Evolutionary conservation across 148 eudicot genomes (phyloP).

Genomic region (Diospyros kaki): DNA sequence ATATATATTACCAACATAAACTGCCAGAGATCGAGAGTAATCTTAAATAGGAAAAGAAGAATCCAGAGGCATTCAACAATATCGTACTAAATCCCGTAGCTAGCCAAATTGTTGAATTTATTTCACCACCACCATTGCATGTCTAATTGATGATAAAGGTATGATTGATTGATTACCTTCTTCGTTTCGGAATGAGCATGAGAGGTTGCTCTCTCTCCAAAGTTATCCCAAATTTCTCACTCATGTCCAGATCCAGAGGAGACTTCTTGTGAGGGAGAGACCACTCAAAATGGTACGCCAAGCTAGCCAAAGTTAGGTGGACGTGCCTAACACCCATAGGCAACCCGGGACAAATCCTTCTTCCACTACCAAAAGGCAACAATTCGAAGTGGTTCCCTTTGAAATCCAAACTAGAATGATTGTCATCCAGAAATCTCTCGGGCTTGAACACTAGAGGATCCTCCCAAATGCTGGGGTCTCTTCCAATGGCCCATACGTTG

Average conservation of each 20-base stretch:
- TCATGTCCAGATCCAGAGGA: constrained; percentile 13
- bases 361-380: constrained; percentile 28
- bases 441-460: constrained; percentile 28
- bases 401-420: constrained; percentile 11
- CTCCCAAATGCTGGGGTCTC: constrained; percentile 31
- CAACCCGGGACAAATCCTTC: constrained; percentile 37
- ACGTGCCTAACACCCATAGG: constrained; percentile 15
- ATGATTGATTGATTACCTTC: not conserved
- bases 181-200: not conserved
- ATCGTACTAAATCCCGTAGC: too few relatives aligned
- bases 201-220: constrained; percentile 12
- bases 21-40: too few relatives aligned
- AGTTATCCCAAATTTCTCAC: not conserved
- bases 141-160: too few relatives aligned
- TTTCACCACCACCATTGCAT: too few relatives aligned
- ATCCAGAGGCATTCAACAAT: too few relatives aligned
- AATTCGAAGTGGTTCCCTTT: constrained; percentile 21
- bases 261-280: not conserved
- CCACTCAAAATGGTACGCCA: constrained; percentile 28
- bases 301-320: constrained; percentile 19
- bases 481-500: constrained; percentile 25
- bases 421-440: constrained; percentile 21
- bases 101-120: too few relatives aligned
- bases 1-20: too few relatives aligned
- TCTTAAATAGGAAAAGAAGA: too few relatives aligned